Conservation (phyloP, 2,329 filamentous ascomycete genomes). For the Periconia sp. region DNA sequence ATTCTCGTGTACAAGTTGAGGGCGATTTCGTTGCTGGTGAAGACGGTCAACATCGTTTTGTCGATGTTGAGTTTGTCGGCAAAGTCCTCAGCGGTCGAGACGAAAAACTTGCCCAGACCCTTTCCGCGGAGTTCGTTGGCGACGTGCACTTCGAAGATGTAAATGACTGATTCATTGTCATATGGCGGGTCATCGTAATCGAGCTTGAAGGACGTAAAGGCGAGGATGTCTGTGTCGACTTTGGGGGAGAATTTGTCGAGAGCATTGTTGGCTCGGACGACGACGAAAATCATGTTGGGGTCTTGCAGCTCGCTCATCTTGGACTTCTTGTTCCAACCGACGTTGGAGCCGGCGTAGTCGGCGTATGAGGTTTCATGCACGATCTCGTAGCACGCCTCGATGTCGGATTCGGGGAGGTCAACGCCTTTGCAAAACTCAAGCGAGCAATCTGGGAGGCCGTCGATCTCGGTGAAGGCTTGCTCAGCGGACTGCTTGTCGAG, state of each 20-base stretch:
- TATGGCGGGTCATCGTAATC: slow-evolving; percentile 60
- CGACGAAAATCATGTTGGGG: slow-evolving; percentile 67
- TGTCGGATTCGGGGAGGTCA: slow-evolving; percentile 41
- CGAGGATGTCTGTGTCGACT: slow-evolving; percentile 17
- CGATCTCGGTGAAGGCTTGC: neutral
- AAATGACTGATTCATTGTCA: slow-evolving; percentile 61
- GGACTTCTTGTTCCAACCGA: slow-evolving; percentile 63
- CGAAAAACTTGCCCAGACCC: slow-evolving; percentile 64
- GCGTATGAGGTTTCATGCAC: slow-evolving; percentile 64
- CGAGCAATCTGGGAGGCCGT: neutral
- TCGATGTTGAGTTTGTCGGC: slow-evolving; percentile 58
- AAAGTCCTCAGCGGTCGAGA: slow-evolving; percentile 57
- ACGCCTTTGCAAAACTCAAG: neutral
- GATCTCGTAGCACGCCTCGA: slow-evolving; percentile 56
- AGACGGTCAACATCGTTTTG: slow-evolving; percentile 77
- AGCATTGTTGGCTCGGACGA: slow-evolving; percentile 42
- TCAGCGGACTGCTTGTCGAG: neutral
- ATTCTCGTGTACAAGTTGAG: slow-evolving; percentile 62
- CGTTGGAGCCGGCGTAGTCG: slow-evolving; percentile 64
- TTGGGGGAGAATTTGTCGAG: neutral
- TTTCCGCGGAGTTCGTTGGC: slow-evolving; percentile 58
- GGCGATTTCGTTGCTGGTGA: slow-evolving; percentile 61
- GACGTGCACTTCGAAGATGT: slow-evolving; percentile 80
- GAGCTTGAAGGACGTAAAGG: slow-evolving; percentile 67
- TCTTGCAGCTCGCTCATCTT: slow-evolving; percentile 72